Base-by-base conservation (phyloP, 371 early-diverging fungal species). In the Apophysomyces elegans region DNA sequence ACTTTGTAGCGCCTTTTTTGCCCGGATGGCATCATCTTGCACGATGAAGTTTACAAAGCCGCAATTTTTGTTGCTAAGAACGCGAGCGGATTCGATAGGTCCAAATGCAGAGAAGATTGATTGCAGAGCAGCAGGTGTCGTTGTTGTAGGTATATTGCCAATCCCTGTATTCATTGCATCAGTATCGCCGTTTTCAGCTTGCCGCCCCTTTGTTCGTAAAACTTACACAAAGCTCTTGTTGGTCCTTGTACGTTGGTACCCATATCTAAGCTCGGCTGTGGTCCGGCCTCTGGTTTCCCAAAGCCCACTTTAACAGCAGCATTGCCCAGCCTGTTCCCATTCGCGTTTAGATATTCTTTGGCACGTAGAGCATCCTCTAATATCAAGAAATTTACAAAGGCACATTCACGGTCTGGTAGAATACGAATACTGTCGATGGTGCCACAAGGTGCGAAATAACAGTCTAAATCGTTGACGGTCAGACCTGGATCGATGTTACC, bases 61-160 rank as follows among this genome's bases (percentile, higher is more conserved):
- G 75, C 96, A 97, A 74, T 94, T 95, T 72, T 97, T 97, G 83
- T 95, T 95, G 8, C 94, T 91, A 73, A 96, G 72, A 0, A 97
- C 93, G 5, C 98, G 89, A 16, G 93, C 93, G 5, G 95, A 95
- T 75, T 97, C 98, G 60, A 97, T 91, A 0, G 86, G 66, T 37
- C 98, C 98, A 75, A 86, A 96, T 18, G 83, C 80, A 32, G 85
- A 68, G 71, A 96, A 96, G 45, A 93, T 77, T 4, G 79, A 74
- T 58, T 90, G 87, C 50, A 96, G 80, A 58, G 89, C 85, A 18
- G 84, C 84, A 4, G 95, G 87, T 9, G 91, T 90, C 7, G 92
- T 90, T 1, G 86, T 78, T 5, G 94, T 83, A 4, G 96, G 91
- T 64, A 97, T 90, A 74, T 97, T 97, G 38, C 98, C 98, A 47